Base-by-base conservation (phyloP, 352 stramenopile species). In the Pythium chondricola region DNA sequence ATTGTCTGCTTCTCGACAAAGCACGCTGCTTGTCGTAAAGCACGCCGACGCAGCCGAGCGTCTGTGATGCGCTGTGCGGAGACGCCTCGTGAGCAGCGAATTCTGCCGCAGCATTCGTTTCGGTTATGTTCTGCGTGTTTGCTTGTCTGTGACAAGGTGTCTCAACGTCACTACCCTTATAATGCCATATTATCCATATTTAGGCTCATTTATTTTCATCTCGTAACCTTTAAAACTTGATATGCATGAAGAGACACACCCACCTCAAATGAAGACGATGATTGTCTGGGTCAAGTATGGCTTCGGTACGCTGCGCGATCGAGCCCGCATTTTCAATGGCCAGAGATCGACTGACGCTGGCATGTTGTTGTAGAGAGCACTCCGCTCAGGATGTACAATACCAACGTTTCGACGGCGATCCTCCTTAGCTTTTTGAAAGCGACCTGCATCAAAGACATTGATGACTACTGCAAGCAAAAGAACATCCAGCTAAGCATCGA, bases 211-310 rank as follows among this genome's bases (percentile, higher is more conserved):
- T n/a, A n/a, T n/a, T n/a, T n/a, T n/a, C n/a, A n/a, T n/a, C n/a
- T n/a, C n/a, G n/a, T n/a, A n/a, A 58, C 42, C 50, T 52, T 9
- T 33, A 40, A 4, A 31, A 54, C 13, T 26, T 30, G 26, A 55
- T 61, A 39, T 13, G n/a, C 42, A 20, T 39, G 55, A 63, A 63
- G 27, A 41, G 55, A 35, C 55, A 22, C 41, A 9, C 17, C 29
- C 8, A 22, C 7, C 17, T 22, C 7, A 9, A 30, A n/a, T 27
- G 38, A 44, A 44, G n/a, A 37, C 30, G 16, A 82, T 76, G 70
- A 84, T 91, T 59, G 71, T 88, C 65, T 88, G 69, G 71, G 69
- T 87, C 46, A 88, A 86, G 59, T 88, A 88, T 73, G 80, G 80
- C 54, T 88, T 91, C 38, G 76, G 80, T 89, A 56, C 29, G 29